Conservation (phyloP, 805 yeast species). For the Candida quercuum region DNA sequence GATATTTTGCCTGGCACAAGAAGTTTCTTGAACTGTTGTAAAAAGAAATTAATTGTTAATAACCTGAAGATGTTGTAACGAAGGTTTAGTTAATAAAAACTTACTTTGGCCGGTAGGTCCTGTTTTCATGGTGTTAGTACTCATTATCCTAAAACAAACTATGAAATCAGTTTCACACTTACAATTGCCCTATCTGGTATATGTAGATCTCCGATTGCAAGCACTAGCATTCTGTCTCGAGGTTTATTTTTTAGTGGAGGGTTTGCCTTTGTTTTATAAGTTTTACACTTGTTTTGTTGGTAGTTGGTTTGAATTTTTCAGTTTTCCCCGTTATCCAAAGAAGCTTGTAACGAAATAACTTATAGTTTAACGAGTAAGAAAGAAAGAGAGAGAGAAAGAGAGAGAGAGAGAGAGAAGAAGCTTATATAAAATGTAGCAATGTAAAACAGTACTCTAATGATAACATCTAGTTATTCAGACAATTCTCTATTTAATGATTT, state of each 20-base stretch:
- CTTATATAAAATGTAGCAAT: too few species aligned
- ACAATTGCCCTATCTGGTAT: slow-evolving; percentile 82
- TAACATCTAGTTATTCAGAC: too few species aligned
- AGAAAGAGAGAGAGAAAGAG: too few species aligned
- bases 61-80: slow-evolving; percentile 2
- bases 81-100: too few species aligned
- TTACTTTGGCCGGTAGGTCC: slow-evolving; percentile 43
- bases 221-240: slow-evolving; percentile 45
- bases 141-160: slow-evolving; percentile 5
- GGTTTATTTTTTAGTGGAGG: neutral
- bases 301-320: too few species aligned
- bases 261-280: too few species aligned
- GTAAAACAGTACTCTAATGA: too few species aligned
- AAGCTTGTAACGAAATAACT: too few species aligned
- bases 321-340: too few species aligned
- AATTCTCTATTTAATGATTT: too few species aligned
- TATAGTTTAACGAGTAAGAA: too few species aligned
- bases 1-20: slow-evolving; percentile 82
- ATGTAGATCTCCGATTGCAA: slow-evolving; percentile 86
- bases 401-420: too few species aligned
- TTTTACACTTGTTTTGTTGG: neutral
- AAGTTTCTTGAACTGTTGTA: slow-evolving; percentile 59
- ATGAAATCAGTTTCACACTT: slow-evolving; percentile 19
- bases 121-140: slow-evolving; percentile 13
- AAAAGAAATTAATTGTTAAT: neutral